A percentile compares a stretch with the other conserved stretches of the same genome.
Conservation (phyloP, 306 rosid genomes). For the Trifolium repens region DNA sequence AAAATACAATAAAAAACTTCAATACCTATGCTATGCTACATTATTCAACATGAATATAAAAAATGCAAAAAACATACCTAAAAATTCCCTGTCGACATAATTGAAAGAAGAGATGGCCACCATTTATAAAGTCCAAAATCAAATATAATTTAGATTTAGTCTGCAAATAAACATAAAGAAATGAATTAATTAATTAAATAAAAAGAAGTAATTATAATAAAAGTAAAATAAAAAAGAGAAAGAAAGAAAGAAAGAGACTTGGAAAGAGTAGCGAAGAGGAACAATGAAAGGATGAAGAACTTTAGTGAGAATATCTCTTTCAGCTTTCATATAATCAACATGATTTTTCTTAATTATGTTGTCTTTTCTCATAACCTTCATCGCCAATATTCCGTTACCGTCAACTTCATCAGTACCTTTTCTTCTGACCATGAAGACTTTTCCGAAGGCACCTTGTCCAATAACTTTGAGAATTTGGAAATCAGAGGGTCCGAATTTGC, state of each 20-base stretch:
- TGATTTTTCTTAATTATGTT: constrained; percentile 87
- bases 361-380: constrained; percentile 97
- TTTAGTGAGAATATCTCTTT: constrained; percentile 94
- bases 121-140: constrained; percentile 90
- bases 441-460: constrained; percentile 89
- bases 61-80: constrained; percentile 54
- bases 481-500: constrained; percentile 73
- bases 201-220: neutral
- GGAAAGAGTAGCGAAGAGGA: constrained; percentile 91
- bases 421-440: constrained; percentile 80
- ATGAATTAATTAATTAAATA: neutral
- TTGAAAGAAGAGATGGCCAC: constrained; percentile 95
- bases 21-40: neutral
- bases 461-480: constrained; percentile 81
- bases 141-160: constrained; percentile 82
- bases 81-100: constrained; percentile 87
- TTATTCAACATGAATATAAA: neutral
- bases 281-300: constrained; percentile 86
- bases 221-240: neutral
- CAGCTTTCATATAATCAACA: constrained; percentile 93
- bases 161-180: constrained; percentile 54
- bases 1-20: constrained; percentile 16
- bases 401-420: constrained; percentile 16
- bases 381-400: constrained; percentile 71
- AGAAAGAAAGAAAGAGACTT: constrained; percentile 42